These are phyloP conservation scores for Rhynchospora pubera DNA, from an alignment of 176 grass and related monocot species.

Conservation along the genomic window DNA sequence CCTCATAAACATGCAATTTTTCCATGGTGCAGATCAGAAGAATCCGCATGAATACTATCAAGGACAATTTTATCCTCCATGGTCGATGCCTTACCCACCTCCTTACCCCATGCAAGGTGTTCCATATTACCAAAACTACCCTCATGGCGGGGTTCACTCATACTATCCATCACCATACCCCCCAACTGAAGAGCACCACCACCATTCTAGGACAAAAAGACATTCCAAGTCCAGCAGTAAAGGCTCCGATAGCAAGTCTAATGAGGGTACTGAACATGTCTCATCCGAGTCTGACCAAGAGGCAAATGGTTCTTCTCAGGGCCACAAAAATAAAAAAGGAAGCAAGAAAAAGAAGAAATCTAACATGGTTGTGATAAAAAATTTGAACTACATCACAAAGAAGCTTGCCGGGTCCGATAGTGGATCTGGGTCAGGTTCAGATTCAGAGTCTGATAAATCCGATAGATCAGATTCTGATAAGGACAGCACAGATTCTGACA, in stretches of 20 bases:
- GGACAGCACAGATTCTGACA: slow-evolving; percentile 39
- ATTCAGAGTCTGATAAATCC: slow-evolving; percentile 29
- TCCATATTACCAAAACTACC: slow-evolving; percentile 75
- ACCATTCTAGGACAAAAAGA: slow-evolving; percentile 24
- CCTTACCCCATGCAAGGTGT: slow-evolving; percentile 77
- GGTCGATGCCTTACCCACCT: slow-evolving; percentile 77
- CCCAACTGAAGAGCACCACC: slow-evolving; percentile 45
- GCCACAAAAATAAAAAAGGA: slow-evolving; percentile 51
- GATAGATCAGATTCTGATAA: slow-evolving; percentile 21
- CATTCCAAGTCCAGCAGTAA: slow-evolving; percentile 40
- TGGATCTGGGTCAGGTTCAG: slow-evolving; percentile 52
- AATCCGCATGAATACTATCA: slow-evolving; percentile 54
- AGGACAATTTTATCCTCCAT: slow-evolving; percentile 62
- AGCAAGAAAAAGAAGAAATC: slow-evolving; percentile 71
- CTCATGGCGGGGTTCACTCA: slow-evolving; percentile 33
- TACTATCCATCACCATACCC: slow-evolving; percentile 67
- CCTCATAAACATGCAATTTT: not conserved
- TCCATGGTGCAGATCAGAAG: slow-evolving; percentile 40
- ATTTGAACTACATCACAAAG: slow-evolving; percentile 80
- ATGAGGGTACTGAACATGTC: slow-evolving; percentile 56
- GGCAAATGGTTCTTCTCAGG: slow-evolving; percentile 33
- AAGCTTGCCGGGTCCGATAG: slow-evolving; percentile 57
- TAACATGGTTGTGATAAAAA: slow-evolving; percentile 70
- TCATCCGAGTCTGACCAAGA: slow-evolving; percentile 33
- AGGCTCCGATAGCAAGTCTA: slow-evolving; percentile 51